Evolutionary conservation across 208 protist species (phyloP).

Genomic region (Herpetomonas muscarum): DNA sequence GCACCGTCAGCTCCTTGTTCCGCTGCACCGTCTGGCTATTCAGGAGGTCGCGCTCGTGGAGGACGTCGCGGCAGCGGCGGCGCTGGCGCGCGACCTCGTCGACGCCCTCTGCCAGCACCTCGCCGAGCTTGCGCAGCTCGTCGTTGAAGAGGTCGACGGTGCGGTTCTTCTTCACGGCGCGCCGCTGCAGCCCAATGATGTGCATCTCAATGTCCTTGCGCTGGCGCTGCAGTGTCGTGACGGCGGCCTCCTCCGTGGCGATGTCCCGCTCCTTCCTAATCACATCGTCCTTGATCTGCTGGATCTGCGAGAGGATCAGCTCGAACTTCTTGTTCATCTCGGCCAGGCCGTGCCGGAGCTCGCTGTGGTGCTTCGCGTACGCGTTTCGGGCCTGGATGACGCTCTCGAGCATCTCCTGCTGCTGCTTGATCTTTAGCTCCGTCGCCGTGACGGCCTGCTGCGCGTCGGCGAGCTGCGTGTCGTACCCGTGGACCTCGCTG

Average conservation of each 20-base stretch:
- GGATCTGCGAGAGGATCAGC: conserved; percentile 92
- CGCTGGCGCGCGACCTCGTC: conserved; percentile 82
- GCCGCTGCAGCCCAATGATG: conserved; percentile 35
- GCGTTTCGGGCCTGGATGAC: conserved; percentile 95
- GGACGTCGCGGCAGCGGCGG: conserved; percentile 89
- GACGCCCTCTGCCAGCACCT: conserved; percentile 91
- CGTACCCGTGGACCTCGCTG: conserved; percentile 83
- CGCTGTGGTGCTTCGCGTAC: conserved; percentile 95
- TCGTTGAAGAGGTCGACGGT: conserved; percentile 37
- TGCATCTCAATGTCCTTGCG: conserved; percentile 45
- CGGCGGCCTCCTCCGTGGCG: conserved; percentile 28
- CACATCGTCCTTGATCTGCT: conserved; percentile 93
- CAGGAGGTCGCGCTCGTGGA: conserved; percentile 94
- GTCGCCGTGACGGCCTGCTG: conserved; percentile 75
- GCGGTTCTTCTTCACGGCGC: conserved; percentile 30
- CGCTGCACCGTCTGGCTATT: conserved; percentile 92
- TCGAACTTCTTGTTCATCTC: conserved; percentile 94
- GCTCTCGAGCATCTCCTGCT: conserved; percentile 87
- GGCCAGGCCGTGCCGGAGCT: conserved; percentile 91
- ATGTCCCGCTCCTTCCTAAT: conserved; percentile 60
- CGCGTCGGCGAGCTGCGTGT: conserved; percentile 77
- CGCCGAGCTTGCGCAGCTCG: conserved; percentile 90
- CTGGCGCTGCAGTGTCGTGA: conserved; percentile 46
- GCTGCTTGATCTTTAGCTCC: conserved; percentile 51
- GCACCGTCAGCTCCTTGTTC: conserved; percentile 90